Conservation (phyloP, 2,329 filamentous ascomycete species). For the Penicillium sp. region DNA sequence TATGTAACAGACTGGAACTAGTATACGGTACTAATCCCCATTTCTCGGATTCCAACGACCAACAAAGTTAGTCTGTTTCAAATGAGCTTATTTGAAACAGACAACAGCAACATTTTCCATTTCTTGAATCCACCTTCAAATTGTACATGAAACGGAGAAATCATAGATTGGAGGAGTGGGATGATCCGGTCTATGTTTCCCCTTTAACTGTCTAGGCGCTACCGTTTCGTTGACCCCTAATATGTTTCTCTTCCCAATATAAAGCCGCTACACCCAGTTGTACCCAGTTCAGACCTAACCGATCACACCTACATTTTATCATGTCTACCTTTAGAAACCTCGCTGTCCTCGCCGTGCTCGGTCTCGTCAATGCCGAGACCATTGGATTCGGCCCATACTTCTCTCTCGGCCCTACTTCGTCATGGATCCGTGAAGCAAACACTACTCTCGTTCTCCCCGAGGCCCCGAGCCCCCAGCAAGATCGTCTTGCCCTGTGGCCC, state of each 20-base stretch:
- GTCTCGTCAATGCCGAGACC: constrained; percentile 14
- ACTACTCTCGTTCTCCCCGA: constrained; percentile 33
- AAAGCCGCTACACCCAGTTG: neutral
- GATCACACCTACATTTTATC: neutral
- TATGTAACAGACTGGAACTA: neutral
- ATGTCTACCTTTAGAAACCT: neutral
- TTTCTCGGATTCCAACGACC: neutral
- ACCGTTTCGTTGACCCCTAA: neutral
- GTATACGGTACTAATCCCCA: neutral
- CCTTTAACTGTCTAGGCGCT: neutral
- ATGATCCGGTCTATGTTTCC: neutral
- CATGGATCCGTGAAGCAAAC: constrained; percentile 34
- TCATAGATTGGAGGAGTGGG: neutral
- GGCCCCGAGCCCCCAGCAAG: constrained; percentile 25
- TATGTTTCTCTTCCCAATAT: neutral
- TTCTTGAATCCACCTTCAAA: neutral
- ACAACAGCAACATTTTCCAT: neutral
- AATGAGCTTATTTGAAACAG: neutral
- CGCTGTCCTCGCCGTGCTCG: constrained; percentile 17
- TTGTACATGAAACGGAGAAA: neutral
- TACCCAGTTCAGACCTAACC: neutral
- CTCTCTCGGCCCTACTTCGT: constrained; percentile 32
- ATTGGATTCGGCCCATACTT: constrained; percentile 34
- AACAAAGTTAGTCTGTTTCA: neutral
- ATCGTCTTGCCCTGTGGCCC: constrained; percentile 36